These are phyloP conservation scores for Fusarium nodosum DNA, from an alignment of 2,329 filamentous ascomycete genomes.

Conservation along the genomic window DNA sequence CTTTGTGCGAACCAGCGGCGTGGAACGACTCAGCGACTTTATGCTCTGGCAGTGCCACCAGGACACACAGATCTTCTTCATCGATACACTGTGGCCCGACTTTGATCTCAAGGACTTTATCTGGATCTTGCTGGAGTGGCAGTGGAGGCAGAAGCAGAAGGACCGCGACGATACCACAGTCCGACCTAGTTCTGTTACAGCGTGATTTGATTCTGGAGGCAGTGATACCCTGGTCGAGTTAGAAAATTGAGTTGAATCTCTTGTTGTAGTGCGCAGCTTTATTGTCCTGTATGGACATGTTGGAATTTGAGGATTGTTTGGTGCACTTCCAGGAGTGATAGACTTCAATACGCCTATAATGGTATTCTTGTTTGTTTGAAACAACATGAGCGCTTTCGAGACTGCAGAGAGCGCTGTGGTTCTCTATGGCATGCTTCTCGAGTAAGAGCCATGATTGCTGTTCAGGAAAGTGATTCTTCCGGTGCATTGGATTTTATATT, in stretches of 20 bases:
- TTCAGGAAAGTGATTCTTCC: neutral
- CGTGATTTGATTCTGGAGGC: conserved; percentile 39
- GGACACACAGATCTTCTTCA: conserved; percentile 90
- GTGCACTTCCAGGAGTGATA: conserved; percentile 9
- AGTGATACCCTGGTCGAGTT: conserved; percentile 44
- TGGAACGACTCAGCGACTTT: conserved; percentile 93
- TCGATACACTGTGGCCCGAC: conserved; percentile 94
- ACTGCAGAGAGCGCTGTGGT: neutral
- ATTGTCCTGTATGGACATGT: conserved; percentile 11
- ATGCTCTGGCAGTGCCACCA: conserved; percentile 99
- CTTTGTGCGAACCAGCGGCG: conserved; percentile 91
- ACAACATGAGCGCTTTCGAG: neutral
- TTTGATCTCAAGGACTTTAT: conserved; percentile 95
- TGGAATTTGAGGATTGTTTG: conserved; percentile 19
- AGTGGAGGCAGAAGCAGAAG: conserved; percentile 72
- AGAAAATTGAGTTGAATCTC: conserved; percentile 25
- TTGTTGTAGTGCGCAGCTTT: conserved; percentile 24
- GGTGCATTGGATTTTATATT: neutral
- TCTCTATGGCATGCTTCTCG: too few species aligned
- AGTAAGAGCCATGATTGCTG: neutral
- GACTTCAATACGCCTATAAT: conserved; percentile 12
- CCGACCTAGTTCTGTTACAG: conserved; percentile 50
- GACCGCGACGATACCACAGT: conserved; percentile 64
- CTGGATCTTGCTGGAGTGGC: conserved; percentile 93
- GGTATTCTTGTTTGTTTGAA: neutral